phyloP scores from a whole-genome alignment of 116 monocot genomes.

The Phalaenopsis hybrid region DNA sequence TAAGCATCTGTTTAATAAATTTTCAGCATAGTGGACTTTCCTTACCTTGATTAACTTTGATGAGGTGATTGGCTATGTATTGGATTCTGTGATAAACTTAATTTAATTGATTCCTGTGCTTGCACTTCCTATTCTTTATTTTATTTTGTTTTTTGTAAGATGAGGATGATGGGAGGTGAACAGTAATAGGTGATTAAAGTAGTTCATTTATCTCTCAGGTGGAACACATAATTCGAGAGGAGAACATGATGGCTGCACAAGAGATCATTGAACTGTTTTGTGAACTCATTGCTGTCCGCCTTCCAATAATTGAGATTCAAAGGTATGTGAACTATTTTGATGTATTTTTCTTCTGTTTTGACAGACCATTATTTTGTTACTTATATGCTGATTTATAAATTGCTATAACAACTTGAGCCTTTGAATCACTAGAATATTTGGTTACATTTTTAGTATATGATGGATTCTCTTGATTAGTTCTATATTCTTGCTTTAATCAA shows the following conservation, averaged over 20 bases:
- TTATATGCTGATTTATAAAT: not conserved
- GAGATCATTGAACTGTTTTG: constrained; percentile 94
- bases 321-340: constrained; percentile 29
- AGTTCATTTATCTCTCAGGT: constrained; percentile 43
- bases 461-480: not conserved
- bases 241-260: constrained; percentile 99
- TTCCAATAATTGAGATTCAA: constrained; percentile 91
- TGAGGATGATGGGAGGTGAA: not conserved
- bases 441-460: not conserved
- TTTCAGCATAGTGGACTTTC: not conserved
- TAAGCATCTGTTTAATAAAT: not conserved
- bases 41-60: not conserved
- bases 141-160: not conserved
- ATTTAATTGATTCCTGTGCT: not conserved
- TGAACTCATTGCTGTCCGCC: constrained; percentile 79
- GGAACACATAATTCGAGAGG: constrained; percentile 94
- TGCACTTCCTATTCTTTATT: not conserved
- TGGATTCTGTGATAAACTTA: not conserved
- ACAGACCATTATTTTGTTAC: not conserved
- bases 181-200: not conserved
- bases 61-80: not conserved
- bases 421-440: not conserved
- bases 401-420: not conserved
- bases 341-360: not conserved
- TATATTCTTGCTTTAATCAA: not conserved